Conservation (phyloP, 306 rosid species). For the Vigna angularis region DNA sequence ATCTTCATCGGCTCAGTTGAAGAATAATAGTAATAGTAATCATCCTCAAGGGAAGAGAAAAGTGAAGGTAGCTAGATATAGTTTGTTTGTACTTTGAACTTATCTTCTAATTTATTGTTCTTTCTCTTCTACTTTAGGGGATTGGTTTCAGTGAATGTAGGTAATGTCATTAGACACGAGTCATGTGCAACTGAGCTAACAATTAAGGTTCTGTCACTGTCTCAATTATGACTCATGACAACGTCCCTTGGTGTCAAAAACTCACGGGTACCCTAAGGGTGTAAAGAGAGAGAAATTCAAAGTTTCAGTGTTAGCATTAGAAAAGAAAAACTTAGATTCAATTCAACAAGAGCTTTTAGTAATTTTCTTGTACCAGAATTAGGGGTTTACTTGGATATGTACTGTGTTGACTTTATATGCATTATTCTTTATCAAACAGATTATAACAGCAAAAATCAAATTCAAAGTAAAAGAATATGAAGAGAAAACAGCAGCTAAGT, state of each 20-base stretch:
- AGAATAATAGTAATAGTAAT: constrained; percentile 37
- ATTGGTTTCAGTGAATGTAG: neutral
- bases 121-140: neutral
- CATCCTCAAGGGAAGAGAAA: constrained; percentile 80
- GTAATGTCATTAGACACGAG: neutral
- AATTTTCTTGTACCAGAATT: neutral
- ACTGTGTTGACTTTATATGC: too few species aligned
- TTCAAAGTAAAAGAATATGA: too few species aligned
- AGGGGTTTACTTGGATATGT: too few species aligned
- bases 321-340: neutral
- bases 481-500: too few species aligned
- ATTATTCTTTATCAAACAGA: too few species aligned
- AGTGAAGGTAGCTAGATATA: constrained; percentile 64
- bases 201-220: constrained; percentile 42
- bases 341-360: neutral
- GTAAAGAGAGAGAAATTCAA: neutral
- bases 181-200: constrained; percentile 29
- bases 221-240: constrained; percentile 32
- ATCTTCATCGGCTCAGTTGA: constrained; percentile 63
- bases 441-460: too few species aligned
- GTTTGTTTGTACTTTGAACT: neutral
- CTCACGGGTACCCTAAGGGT: constrained; percentile 53
- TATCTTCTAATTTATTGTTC: neutral
- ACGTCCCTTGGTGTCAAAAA: constrained; percentile 28
- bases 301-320: neutral